Percentiles rank a stretch among this genome's conserved stretches.
Conservation (phyloP, 2,329 filamentous ascomycete genomes). For the Aspergillus sp. region DNA sequence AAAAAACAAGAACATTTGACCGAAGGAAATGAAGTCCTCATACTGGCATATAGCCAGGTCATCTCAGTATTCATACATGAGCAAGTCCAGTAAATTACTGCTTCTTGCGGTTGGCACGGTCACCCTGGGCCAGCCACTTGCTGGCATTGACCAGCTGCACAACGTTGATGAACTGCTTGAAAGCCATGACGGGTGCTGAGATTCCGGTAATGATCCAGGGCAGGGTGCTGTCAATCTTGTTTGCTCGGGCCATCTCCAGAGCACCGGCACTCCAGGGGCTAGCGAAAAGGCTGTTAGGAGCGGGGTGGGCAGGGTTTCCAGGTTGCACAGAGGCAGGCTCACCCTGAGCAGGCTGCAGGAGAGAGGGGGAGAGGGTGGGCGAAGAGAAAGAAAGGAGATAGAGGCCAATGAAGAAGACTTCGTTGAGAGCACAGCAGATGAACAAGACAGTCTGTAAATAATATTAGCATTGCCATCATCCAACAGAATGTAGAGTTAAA, state of each 20-base stretch:
- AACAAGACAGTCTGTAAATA: conserved; percentile 74
- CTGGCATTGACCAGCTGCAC: conserved; percentile 92
- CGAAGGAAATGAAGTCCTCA: not conserved
- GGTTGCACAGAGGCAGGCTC: conserved; percentile 54
- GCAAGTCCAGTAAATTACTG: conserved; percentile 14
- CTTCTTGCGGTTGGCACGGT: conserved; percentile 53
- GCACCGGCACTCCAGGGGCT: conserved; percentile 90
- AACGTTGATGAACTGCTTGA: conserved; percentile 92
- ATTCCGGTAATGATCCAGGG: conserved; percentile 78
- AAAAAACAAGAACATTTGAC: conserved; percentile 1
- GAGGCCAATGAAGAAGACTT: conserved; percentile 95
- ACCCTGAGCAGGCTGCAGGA: conserved; percentile 60
- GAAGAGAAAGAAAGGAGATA: conserved; percentile 97
- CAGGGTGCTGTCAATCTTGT: conserved; percentile 77
- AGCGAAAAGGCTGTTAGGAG: conserved; percentile 71
- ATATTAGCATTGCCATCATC: conserved; percentile 4
- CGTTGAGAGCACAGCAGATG: conserved; percentile 82
- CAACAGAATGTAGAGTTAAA: not conserved
- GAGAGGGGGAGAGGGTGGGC: conserved; percentile 78
- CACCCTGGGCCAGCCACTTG: conserved; percentile 88
- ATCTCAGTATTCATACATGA: not conserved
- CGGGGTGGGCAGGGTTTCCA: conserved; percentile 63
- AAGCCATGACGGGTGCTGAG: conserved; percentile 79
- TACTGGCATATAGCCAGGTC: no score
- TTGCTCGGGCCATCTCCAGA: conserved; percentile 85